Percentiles rank a stretch among this genome's conserved stretches.
Conservation (phyloP, 169 alveolate species). For the Cryptosporidium meleagridis region DNA sequence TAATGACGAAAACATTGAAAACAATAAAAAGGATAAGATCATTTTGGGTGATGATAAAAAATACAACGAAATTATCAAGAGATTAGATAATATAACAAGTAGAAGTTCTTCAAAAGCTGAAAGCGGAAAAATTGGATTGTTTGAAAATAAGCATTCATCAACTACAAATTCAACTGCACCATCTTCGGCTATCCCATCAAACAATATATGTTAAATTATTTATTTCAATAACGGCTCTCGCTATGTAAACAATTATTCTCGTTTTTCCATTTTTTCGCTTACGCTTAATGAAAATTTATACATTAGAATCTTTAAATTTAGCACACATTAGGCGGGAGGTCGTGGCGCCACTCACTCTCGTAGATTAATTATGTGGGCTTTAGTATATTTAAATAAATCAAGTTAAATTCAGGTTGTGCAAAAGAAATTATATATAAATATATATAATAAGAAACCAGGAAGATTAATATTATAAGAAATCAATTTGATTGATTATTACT, state of each 20-base stretch:
- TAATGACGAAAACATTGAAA: not conserved
- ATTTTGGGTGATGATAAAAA: conserved; percentile 1
- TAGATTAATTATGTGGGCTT: conserved; percentile 39
- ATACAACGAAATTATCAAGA: conserved; percentile 38
- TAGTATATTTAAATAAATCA: conserved; percentile 17
- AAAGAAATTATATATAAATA: not conserved
- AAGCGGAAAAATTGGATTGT: not conserved
- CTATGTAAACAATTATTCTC: not conserved
- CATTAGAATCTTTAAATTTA: conserved; percentile 4
- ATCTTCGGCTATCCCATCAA: conserved; percentile 64
- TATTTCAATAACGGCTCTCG: not conserved
- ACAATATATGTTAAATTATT: conserved; percentile 46
- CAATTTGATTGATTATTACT: not conserved
- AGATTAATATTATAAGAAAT: not conserved
- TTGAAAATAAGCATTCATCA: not conserved
- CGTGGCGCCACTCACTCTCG: conserved; percentile 60
- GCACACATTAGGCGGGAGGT: conserved; percentile 24
- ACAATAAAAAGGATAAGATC: conserved; percentile 1
- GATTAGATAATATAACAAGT: conserved; percentile 43
- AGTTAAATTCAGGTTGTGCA: not conserved
- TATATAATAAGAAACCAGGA: conserved; percentile 1
- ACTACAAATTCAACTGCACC: conserved; percentile 38
- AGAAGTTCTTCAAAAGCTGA: conserved; percentile 46
- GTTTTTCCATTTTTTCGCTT: not conserved
- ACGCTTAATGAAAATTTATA: not conserved